phyloP scores from a whole-genome alignment of 495 filamentous ascomycete species.

The Podospora anserina region DNA sequence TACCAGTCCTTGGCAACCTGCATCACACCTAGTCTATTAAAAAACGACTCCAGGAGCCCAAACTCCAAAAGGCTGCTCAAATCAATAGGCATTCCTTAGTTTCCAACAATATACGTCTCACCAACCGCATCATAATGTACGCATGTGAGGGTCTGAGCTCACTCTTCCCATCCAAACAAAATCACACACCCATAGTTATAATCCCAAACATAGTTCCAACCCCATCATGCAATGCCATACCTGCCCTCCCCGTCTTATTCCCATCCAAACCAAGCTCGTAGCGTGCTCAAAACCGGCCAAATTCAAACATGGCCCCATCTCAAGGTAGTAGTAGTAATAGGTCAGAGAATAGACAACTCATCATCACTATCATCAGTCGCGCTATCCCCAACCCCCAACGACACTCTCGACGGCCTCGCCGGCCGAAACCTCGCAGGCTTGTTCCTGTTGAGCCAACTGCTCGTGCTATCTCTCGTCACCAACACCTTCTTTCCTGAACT shows the following conservation, averaged over 20 bases:
- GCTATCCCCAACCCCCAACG: constrained; percentile 1
- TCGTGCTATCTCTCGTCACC: background rate
- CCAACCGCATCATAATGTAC: background rate
- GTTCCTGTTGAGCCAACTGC: constrained; percentile 11
- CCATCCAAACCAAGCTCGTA: background rate
- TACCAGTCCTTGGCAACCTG: too few species aligned
- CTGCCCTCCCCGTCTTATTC: background rate
- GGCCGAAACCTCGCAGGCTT: constrained; percentile 14
- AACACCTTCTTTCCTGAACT: background rate
- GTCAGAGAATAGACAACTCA: constrained; percentile 16
- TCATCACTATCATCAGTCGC: constrained; percentile 18
- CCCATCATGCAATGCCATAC: background rate
- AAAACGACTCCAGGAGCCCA: background rate
- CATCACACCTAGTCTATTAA: background rate
- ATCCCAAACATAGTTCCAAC: background rate
- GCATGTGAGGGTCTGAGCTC: background rate
- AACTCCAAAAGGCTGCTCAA: background rate
- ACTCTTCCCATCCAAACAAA: background rate
- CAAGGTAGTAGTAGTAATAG: background rate
- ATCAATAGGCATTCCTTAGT: background rate
- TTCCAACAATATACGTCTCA: background rate
- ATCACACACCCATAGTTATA: background rate
- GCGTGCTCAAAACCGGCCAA: background rate
- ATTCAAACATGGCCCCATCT: background rate
- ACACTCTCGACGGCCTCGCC: constrained; percentile 8